Base-by-base conservation (phyloP, 208 protist genomes). In the Acanthamoeba quina region DNA sequence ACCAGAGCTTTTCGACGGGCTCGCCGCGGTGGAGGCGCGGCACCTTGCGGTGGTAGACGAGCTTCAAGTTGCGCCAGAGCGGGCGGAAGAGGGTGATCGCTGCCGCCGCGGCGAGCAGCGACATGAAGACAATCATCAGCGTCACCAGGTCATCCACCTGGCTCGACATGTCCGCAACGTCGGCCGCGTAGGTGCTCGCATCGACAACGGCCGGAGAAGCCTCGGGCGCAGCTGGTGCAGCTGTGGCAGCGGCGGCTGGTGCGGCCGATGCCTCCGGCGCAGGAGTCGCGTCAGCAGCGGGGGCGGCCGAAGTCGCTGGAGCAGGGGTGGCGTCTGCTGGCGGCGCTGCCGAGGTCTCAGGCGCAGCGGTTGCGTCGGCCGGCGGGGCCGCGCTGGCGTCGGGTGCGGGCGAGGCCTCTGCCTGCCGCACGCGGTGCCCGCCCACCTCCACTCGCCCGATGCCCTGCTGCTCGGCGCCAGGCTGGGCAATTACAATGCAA, bases 111-210 rank as follows among this genome's bases (percentile, higher is more conserved):
- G 78, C 41, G 11, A 86, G 31, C 78, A 86, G 24, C 11, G 49
- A 62, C 47, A 86, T 5, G 78, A 86, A 86, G 26, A 62, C 29
- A 21, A 62, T 86, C 78, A 86, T 86, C 6, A 86, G 2, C 47
- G 47, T 86, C 13, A 86, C 78, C 52, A 86, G 47, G 52, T 86
- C 78, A 62, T 86, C 78, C 49, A 86, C 72, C 72, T 80, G 72
- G 29, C 44, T 80, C 21, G 72, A 80, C 72, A 80, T 80, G 24
- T 80, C 72, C 0, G 15, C 19, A 0, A 80, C 72, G 24, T 80
- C 72, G 2, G 72, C 72, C 0, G 44, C 44, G 17, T 80, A 80
- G 21, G 15, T 13, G 72, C 72, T 52, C 44, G 72, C 34, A 24
- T 80, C 72, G 19, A 80, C 72, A 2, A 52, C 72, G 5, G 72